Base-by-base conservation (phyloP, 257 asterid genomes). In the Solanum tarijense region DNA sequence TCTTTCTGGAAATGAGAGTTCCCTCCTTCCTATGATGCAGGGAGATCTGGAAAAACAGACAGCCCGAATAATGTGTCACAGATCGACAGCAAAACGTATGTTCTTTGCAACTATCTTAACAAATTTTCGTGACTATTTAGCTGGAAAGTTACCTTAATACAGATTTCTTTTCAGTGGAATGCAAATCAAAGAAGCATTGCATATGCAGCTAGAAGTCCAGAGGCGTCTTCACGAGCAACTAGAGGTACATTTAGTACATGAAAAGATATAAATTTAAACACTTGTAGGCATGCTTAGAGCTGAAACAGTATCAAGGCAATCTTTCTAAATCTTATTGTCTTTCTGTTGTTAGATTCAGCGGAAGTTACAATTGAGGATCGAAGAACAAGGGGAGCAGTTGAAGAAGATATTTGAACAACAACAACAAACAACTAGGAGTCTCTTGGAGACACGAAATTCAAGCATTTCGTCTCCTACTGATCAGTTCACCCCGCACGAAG, bases 221-320 rank as follows among this genome's bases (percentile, higher is more conserved):
- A 91, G 90, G 88, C 95, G 92, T 9, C 99, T 96, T 71, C 98
- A 96, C 23, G 99, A 96, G 90, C 99, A 96, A 88, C 91, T 96
- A 88, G 99, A 95, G 96, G 99, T 96, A 91, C 62, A 46, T 82
- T 82, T 46, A 79, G 66, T 27, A 43, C 85, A 43, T 11, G 1
- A 5, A 43, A 27, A 21, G 25, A 79, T 8, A 9, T 43, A 79
- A 13, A 79, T 16, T 23, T 38, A 0, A 1, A 27, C 58, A 76
- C 27, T 38, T 76, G 32, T 38, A 38, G 32, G 58, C 58, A 23
- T 23, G 29, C 9, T 3, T 23, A 5, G 48, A 34, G 18, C 81
- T 73, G 48, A 74, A 35, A 35, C 52, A 74, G 14, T 36, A 20
- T 74, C 14, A 78, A 76, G 12, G 7, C 1, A n/a, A 38, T n/a